Evolutionary conservation across 1,284 basidiomycete genomes (phyloP), one percentile per base, ranked within the genome.

Genomic region (Paramarasmius palmivorus): DNA sequence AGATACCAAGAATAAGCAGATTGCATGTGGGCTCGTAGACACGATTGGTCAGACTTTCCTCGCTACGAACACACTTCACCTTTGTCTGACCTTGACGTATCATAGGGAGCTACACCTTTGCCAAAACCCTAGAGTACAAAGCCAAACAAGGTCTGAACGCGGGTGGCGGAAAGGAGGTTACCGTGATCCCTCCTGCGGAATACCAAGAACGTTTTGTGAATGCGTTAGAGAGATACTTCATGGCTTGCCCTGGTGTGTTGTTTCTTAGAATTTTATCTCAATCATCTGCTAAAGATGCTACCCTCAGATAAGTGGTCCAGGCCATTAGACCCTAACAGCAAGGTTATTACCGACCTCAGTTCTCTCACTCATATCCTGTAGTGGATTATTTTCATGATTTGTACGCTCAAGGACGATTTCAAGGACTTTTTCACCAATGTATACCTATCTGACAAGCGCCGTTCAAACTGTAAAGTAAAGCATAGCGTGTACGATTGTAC

Each of bases 101-200:
- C 1, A 47, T 55, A 85, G 83, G 84, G 23, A 88, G 85, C 59
- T 89, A 87, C 63, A 88, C 86, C 0, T 87, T 89, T 61, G 86
- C 86, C 0, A 90, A 89, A 68, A 89, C 86, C 0, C 68, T 90
- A 9, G 88, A 90, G 65, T 88, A 88, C 68, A 90, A 88, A 63
- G 86, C 85, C 7, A 90, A 90, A 64, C 84, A 86, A 50, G 82
- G 82, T 17, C 88, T 4, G 81, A 81, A 52, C 73, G 81, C 6
- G 57, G 59, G n/a, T 4, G 51, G 39, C 17, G 80, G 78, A 2
- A 86, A 86, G 62, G 83, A 88, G 44, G 79, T 86, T 4, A 90
- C 87, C 0, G 86, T 90, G 8, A 74, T 90, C 39, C 87, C 87
- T 0, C 87, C 86, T 1, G 67, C 76, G 2, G 86, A 88, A 64